A percentile compares a stretch with the other conserved stretches of the same genome.
These are phyloP conservation scores for Trichoderma reesei DNA, from an alignment of 495 filamentous ascomycete species.

Conservation along the genomic window DNA sequence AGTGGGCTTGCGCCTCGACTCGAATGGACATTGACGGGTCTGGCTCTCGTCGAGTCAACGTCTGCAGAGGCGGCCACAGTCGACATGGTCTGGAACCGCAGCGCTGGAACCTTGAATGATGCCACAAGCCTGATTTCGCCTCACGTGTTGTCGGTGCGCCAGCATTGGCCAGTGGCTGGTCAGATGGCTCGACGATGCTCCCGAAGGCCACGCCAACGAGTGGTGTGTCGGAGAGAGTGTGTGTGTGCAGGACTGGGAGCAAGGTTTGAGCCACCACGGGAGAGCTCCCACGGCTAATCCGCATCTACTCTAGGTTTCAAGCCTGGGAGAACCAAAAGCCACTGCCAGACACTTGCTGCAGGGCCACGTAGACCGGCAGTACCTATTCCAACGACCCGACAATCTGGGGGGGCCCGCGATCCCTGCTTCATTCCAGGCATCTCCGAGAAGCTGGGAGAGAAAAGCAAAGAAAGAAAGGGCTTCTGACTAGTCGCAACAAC, in stretches of 20 bases:
- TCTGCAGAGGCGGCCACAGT: not conserved
- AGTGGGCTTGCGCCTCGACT: not conserved
- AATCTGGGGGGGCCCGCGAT: not conserved
- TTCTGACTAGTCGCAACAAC: not conserved
- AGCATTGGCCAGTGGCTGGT: not conserved
- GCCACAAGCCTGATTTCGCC: not conserved
- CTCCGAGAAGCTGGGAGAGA: not conserved
- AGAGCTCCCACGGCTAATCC: slow-evolving; percentile 1
- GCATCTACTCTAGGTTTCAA: not conserved
- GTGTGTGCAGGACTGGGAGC: not conserved
- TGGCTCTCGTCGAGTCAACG: not conserved
- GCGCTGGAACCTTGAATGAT: not conserved
- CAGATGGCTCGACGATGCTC: not conserved
- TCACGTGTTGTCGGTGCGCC: not conserved
- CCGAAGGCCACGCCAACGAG: not conserved
- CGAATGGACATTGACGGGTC: not conserved
- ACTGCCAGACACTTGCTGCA: not conserved
- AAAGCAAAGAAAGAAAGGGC: not conserved
- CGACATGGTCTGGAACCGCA: not conserved
- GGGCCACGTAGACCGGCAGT: not conserved
- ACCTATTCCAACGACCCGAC: not conserved
- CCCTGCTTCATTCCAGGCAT: slow-evolving; percentile 1
- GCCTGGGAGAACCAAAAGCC: slow-evolving; percentile 1
- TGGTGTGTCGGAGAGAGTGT: too few relatives aligned
- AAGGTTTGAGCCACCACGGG: not conserved